Conservation (phyloP, 2,329 filamentous ascomycete genomes). For the Sclerotinia borealis region DNA sequence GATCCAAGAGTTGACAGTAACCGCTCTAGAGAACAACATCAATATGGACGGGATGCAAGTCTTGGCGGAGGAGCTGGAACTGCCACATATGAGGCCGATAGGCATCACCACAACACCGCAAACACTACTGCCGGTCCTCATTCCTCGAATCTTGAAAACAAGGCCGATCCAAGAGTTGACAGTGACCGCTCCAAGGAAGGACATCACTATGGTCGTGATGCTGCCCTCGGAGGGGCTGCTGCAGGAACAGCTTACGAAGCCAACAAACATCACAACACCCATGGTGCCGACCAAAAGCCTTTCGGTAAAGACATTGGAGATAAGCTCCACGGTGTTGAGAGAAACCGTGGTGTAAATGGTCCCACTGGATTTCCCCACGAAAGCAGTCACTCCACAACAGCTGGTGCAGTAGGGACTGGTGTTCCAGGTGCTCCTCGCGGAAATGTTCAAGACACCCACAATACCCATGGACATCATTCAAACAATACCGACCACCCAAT, state of each 20-base stretch:
- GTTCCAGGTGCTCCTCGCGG: conserved; percentile 6
- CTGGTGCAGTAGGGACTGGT: not conserved
- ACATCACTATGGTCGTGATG: conserved; percentile 19
- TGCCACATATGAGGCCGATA: not conserved
- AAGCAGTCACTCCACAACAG: not conserved
- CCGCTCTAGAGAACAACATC: conserved; percentile 18
- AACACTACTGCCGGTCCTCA: conserved; percentile 32
- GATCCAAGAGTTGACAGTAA: conserved; percentile 35
- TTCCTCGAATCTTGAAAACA: conserved; percentile 35
- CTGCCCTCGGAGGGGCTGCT: conserved; percentile 11
- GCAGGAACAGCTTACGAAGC: conserved; percentile 17
- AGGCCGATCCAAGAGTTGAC: conserved; percentile 37
- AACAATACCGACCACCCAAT: not conserved
- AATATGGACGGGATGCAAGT: conserved; percentile 19
- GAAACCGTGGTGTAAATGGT: conserved; percentile 17
- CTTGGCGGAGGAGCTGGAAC: conserved; percentile 14
- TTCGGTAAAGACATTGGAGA: conserved; percentile 12
- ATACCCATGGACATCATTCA: not conserved
- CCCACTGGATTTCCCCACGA: conserved; percentile 9
- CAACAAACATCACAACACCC: conserved; percentile 18
- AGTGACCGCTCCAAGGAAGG: conserved; percentile 14
- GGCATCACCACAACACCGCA: conserved; percentile 9
- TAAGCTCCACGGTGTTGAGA: conserved; percentile 18
- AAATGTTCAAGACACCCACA: conserved; percentile 1
- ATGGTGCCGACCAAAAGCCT: conserved; percentile 9